Evolutionary conservation across 2,329 filamentous ascomycete genomes (phyloP).

Genomic region (Trichoderma sp.): DNA sequence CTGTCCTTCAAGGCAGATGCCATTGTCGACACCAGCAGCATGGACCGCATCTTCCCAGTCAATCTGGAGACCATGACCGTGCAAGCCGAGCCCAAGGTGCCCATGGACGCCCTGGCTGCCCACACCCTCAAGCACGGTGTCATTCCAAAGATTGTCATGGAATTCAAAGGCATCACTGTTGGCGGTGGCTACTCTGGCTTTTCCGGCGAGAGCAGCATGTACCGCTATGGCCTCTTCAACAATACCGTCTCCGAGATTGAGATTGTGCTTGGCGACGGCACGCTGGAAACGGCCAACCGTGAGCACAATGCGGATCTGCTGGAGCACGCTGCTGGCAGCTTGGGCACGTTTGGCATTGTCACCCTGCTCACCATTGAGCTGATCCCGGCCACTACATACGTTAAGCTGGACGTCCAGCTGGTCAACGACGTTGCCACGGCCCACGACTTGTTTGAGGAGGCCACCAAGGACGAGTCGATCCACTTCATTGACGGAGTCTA

Average conservation of each 20-base stretch:
- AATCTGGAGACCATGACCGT: constrained; percentile 49
- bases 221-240: constrained; percentile 59
- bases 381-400: constrained; percentile 48
- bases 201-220: constrained; percentile 57
- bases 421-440: constrained; percentile 34
- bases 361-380: constrained; percentile 56
- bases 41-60: constrained; percentile 56
- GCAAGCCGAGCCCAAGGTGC: constrained; percentile 59
- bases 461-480: constrained; percentile 30
- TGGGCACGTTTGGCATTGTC: constrained; percentile 58
- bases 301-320: constrained; percentile 52
- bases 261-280: constrained; percentile 56
- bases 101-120: constrained; percentile 57
- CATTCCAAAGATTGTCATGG: constrained; percentile 59
- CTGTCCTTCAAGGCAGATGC: constrained; percentile 37
- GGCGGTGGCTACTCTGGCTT: constrained; percentile 59
- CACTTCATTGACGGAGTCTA: constrained; percentile 62
- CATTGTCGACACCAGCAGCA: constrained; percentile 55
- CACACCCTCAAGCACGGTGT: constrained; percentile 52
- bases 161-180: constrained; percentile 62
- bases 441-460: constrained; percentile 41
- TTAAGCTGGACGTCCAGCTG: constrained; percentile 52
- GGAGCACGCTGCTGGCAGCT: constrained; percentile 52
- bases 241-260: constrained; percentile 53
- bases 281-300: constrained; percentile 49